These are phyloP conservation scores for Colletotrichum simmondsii DNA, from an alignment of 2,329 filamentous ascomycete genomes.

Conservation along the genomic window DNA sequence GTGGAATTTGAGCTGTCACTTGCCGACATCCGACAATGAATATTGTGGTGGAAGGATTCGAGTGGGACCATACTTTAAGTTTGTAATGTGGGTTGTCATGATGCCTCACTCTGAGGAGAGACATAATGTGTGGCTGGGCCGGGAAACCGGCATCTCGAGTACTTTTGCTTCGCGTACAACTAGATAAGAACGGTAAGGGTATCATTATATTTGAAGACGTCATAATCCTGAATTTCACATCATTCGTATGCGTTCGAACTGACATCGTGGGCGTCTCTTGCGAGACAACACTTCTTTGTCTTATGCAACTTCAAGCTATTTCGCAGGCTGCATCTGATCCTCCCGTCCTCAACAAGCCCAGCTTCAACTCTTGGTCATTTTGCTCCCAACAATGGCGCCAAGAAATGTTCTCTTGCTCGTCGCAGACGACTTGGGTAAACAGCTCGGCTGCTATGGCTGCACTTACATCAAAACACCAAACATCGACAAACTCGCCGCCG, in stretches of 20 bases:
- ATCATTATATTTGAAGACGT: neutral
- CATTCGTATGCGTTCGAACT: neutral
- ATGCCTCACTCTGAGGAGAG: neutral
- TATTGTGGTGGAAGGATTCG: neutral
- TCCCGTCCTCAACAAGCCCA: too few relatives aligned
- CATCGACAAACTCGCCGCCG: conserved; percentile 50
- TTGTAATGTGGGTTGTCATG: neutral
- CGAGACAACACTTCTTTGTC: neutral
- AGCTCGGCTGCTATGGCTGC: conserved; percentile 49
- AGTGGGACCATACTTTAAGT: neutral
- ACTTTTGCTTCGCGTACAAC: neutral
- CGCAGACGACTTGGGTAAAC: conserved; percentile 54
- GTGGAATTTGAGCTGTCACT: neutral
- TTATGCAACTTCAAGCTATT: neutral
- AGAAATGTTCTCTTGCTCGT: conserved; percentile 52
- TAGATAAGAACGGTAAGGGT: neutral
- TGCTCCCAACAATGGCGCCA: conserved; percentile 2
- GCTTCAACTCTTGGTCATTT: neutral
- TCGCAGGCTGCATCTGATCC: too few relatives aligned
- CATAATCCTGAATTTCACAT: neutral
- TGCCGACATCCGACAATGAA: neutral
- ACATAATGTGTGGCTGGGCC: neutral
- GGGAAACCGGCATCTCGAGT: neutral
- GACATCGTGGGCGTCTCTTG: neutral
- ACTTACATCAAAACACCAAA: conserved; percentile 48